phyloP scores from a whole-genome alignment of 148 eudicot genomes.

The Rhododendron griersonianum region DNA sequence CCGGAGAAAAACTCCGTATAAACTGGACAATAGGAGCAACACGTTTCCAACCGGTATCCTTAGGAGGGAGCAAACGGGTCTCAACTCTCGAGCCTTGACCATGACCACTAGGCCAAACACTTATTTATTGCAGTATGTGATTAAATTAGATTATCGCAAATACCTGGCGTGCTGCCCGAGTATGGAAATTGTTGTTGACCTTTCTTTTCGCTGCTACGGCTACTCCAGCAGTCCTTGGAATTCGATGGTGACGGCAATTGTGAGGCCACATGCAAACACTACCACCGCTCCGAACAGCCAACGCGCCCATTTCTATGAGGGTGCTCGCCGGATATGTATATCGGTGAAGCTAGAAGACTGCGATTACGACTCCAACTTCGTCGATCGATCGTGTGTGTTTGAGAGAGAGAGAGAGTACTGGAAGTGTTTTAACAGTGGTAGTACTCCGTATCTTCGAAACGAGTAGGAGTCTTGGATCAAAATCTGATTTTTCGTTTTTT shows the following conservation, averaged over 20 bases:
- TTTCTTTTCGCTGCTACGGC: neutral
- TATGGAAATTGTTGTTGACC: neutral
- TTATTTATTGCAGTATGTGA: neutral
- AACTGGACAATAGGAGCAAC: too few relatives aligned
- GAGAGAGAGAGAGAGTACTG: neutral
- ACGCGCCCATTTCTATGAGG: neutral
- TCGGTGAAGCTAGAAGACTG: too few relatives aligned
- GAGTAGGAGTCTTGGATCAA: neutral
- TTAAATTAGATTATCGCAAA: neutral
- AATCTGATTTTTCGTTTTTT: too few relatives aligned
- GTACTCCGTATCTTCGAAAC: neutral
- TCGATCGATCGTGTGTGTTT: neutral
- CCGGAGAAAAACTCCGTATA: too few relatives aligned
- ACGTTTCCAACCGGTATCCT: neutral
- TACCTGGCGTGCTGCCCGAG: constrained; percentile 7
- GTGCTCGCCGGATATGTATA: too few relatives aligned
- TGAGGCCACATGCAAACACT: neutral
- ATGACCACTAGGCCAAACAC: neutral
- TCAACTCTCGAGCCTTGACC: neutral
- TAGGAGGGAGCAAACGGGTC: neutral
- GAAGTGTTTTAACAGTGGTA: neutral
- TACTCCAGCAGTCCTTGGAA: neutral
- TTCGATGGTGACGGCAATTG: neutral
- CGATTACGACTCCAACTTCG: neutral
- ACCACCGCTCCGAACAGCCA: neutral